Evolutionary conservation across 106 monocot species (phyloP).

Genomic region (Dactylorhiza incarnata): DNA sequence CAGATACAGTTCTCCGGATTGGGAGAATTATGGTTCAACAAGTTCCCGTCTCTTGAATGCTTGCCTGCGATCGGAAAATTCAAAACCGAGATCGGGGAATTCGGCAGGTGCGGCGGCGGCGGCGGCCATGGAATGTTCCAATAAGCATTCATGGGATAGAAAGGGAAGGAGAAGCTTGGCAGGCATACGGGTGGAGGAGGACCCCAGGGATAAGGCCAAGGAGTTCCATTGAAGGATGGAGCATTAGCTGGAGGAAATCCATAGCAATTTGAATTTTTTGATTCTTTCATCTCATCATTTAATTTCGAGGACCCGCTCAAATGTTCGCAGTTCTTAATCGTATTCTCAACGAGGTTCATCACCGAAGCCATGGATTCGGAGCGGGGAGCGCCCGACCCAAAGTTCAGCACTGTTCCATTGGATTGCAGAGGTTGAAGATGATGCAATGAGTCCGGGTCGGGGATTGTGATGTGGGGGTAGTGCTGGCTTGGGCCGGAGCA

Average conservation of each 20-base stretch:
- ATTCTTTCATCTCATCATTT: background rate
- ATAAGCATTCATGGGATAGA: conserved; percentile 5
- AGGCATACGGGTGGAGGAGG: background rate
- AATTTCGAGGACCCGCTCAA: background rate
- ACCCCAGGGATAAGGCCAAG: conserved; percentile 6
- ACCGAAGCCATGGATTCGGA: conserved; percentile 17
- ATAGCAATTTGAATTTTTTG: background rate
- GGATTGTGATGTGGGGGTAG: background rate
- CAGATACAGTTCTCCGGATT: conserved; percentile 24
- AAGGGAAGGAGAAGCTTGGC: conserved; percentile 1
- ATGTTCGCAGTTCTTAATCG: background rate
- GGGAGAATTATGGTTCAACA: background rate
- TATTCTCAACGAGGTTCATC: conserved; percentile 6
- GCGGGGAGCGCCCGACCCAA: conserved; percentile 12
- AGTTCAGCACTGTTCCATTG: conserved; percentile 15
- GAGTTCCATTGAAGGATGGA: conserved; percentile 5
- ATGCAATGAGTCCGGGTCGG: background rate
- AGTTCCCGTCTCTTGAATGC: conserved; percentile 41
- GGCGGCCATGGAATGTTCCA: conserved; percentile 8
- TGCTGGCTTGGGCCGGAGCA: conserved; percentile 10
- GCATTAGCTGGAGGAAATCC: background rate
- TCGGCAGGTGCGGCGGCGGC: background rate
- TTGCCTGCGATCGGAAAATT: conserved; percentile 34
- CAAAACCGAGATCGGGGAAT: background rate
- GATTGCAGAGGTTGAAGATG: background rate